Evolutionary conservation across 345 rosid species (phyloP), one percentile per base, ranked within the genome.

Genomic region (Sonneratia caseolaris): DNA sequence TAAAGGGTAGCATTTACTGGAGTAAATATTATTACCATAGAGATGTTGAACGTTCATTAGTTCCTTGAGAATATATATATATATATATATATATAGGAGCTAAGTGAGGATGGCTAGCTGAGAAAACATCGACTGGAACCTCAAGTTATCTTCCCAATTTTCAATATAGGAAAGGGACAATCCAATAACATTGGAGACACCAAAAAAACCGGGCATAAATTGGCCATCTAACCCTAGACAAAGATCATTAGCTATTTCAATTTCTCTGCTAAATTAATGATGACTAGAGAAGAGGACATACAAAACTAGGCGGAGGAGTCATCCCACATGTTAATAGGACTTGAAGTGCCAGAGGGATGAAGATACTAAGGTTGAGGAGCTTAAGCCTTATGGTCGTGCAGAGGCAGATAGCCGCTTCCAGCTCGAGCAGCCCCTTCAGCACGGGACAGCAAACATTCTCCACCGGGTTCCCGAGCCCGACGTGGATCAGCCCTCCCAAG

Each of bases 391-490:
- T 68, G 36, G 74, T 75, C 0, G 82, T 75, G 75, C 86, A 83
- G 32, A 83, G 77, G 57, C 86, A 83, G 68, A 83, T 47, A 1
- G 86, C 86, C 32, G 86, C 86, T 80, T 83, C 86, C 22, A 83
- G 81, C 77, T 81, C 82, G 1, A 83, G 76, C 73, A 83, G 71
- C 40, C 86, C 86, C 67, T 77, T 55, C 24, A 83, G 45, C 64
- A 83, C 79, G 0, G 86, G 86, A 32, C 84, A 81, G 37, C 86
- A 81, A 6, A 69, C 75, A 47, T 79, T 79, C 72, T 83, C 79
- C 1, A 83, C 73, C 0, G 86, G 86, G 69, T 81, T 72, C 47
- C 84, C 86, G 5, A 83, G 57, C 40, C 86, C 82, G 0, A 83
- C 14, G 45, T 83, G 82, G 62, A 81, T 76, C 47, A 83, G 61